phyloP scores from a whole-genome alignment of 2,329 filamentous ascomycete genomes.

The Calycina marina region DNA sequence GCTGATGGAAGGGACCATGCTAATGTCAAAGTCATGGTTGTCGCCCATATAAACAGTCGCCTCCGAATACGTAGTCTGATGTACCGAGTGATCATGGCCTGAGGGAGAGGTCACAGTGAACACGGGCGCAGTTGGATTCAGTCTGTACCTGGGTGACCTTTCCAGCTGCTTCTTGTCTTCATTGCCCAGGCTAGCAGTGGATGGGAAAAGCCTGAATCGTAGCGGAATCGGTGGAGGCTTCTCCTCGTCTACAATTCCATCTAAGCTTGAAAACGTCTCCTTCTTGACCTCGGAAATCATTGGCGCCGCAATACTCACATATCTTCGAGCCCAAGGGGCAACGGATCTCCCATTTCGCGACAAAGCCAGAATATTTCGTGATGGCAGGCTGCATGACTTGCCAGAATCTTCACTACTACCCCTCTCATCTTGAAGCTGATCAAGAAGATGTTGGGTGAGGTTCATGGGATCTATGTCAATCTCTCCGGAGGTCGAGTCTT shows the following conservation, averaged over 20 bases:
- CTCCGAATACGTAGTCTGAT: background rate
- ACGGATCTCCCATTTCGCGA: too few species aligned
- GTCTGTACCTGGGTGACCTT: background rate
- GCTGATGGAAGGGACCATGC: background rate
- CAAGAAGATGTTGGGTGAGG: too few species aligned
- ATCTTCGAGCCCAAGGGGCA: background rate
- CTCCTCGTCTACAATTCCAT: too few species aligned
- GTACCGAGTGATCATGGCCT: background rate
- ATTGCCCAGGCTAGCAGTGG: background rate
- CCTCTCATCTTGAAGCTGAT: too few species aligned
- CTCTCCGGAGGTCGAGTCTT: too few species aligned
- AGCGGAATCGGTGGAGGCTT: too few species aligned
- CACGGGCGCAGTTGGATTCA: background rate
- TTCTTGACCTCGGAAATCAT: background rate
- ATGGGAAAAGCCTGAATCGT: background rate
- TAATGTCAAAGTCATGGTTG: background rate
- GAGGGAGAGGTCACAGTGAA: too few species aligned
- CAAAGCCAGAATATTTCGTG: too few species aligned
- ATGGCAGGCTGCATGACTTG: too few species aligned
- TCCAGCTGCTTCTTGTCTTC: background rate
- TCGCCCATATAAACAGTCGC: background rate
- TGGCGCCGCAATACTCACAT: background rate
- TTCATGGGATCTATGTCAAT: too few species aligned
- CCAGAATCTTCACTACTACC: too few species aligned
- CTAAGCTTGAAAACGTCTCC: background rate